These are phyloP conservation scores for Didymella lethalis DNA, from an alignment of 2,329 filamentous ascomycete species.

Conservation along the genomic window DNA sequence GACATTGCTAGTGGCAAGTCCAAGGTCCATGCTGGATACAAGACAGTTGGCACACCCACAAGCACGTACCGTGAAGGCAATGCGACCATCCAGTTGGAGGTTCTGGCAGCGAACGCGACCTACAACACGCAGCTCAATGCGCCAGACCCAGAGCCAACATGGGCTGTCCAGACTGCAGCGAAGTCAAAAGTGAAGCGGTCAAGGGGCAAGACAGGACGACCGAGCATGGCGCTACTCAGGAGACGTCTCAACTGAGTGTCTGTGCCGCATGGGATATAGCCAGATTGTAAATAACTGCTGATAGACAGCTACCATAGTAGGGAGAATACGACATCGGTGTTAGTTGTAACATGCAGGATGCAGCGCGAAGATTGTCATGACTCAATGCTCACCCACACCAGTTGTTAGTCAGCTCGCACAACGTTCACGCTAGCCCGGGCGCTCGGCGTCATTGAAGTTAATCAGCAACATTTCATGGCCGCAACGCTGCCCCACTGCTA, in stretches of 20 bases:
- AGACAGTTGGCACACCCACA: conserved; percentile 46
- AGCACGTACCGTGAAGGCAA: conserved; percentile 56
- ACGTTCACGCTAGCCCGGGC: conserved; percentile 18
- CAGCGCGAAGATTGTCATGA: conserved; percentile 7
- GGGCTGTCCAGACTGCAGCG: conserved; percentile 27
- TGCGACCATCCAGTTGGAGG: conserved; percentile 55
- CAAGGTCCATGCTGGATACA: conserved; percentile 37
- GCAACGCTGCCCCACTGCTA: conserved; percentile 8
- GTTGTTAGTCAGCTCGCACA: conserved; percentile 21
- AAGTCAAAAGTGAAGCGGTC: conserved; percentile 31
- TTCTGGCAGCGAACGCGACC: conserved; percentile 55
- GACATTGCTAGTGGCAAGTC: conserved; percentile 61
- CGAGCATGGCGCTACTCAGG: conserved; percentile 26
- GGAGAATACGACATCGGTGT: conserved; percentile 2
- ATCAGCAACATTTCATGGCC: conserved; percentile 6
- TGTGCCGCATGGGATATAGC: not conserved
- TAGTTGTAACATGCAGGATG: conserved; percentile 8
- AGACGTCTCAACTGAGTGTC: conserved; percentile 18
- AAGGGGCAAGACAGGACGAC: conserved; percentile 27
- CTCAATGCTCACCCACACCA: conserved; percentile 9
- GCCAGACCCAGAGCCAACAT: conserved; percentile 50
- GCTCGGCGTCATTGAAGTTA: conserved; percentile 3
- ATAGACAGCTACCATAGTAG: not conserved
- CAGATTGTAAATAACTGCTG: not conserved
- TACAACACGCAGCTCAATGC: conserved; percentile 57